Conservation (phyloP, 129 eudicot species). For the Saposhnikovia divaricata region DNA sequence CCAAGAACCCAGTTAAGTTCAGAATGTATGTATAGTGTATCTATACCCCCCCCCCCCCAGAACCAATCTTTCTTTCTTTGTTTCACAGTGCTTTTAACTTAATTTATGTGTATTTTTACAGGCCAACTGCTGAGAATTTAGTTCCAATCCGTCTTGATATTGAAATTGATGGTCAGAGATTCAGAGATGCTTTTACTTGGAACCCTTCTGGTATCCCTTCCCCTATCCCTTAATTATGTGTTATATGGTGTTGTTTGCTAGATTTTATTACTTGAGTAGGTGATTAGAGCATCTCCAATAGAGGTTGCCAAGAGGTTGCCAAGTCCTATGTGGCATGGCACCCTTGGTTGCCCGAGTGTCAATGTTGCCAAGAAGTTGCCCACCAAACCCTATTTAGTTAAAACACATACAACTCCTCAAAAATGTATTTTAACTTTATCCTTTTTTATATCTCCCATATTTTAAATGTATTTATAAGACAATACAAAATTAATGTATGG, state of each 20-base stretch:
- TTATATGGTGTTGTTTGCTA: not conserved
- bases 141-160: slow-evolving; percentile 91
- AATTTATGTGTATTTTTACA: slow-evolving; percentile 19
- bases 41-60: not conserved
- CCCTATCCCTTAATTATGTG: not conserved
- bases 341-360: too few species aligned
- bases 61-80: not conserved
- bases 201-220: slow-evolving; percentile 63
- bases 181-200: slow-evolving; percentile 87
- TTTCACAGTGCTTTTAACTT: not conserved
- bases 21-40: slow-evolving; percentile 46
- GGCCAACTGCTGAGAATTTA: slow-evolving; percentile 92
- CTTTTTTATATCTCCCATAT: too few species aligned
- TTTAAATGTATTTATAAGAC: too few species aligned
- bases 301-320: too few species aligned
- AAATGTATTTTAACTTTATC: too few species aligned
- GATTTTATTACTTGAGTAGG: not conserved
- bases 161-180: slow-evolving; percentile 80
- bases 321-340: too few species aligned
- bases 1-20: slow-evolving; percentile 72
- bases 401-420: too few species aligned
- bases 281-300: too few species aligned
- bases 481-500: too few species aligned
- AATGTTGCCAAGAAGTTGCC: too few species aligned
- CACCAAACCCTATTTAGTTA: too few species aligned